Conservation (phyloP, 371 early-diverging fungal genomes). For the Fennellomyces sp. region DNA sequence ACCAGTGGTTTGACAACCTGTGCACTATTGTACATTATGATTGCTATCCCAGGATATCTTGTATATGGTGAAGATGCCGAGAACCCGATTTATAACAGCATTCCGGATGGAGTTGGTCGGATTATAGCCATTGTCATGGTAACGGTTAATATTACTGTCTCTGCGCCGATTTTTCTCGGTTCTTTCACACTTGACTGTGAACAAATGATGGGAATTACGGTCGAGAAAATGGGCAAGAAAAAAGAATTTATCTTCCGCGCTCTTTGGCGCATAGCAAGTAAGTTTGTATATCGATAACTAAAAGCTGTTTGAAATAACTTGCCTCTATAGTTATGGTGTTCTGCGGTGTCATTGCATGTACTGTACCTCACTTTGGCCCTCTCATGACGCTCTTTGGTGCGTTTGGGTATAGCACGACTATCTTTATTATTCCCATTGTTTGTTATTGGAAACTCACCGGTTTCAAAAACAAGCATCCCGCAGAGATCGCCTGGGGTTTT, state of each 20-base stretch:
- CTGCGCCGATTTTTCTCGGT: slow-evolving; percentile 80
- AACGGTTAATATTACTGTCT: slow-evolving; percentile 80
- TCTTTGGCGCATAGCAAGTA: slow-evolving; percentile 49
- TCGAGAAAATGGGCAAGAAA: slow-evolving; percentile 43
- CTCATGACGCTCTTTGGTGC: slow-evolving; percentile 86
- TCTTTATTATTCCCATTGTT: slow-evolving; percentile 83
- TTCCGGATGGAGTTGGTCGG: slow-evolving; percentile 66
- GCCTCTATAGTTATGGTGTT: slow-evolving; percentile 31
- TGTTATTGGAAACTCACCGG: slow-evolving; percentile 79
- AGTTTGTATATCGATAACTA: not conserved
- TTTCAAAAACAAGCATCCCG: slow-evolving; percentile 51
- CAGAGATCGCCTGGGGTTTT: slow-evolving; percentile 60
- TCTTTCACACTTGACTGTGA: slow-evolving; percentile 80
- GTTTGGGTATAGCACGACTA: slow-evolving; percentile 74
- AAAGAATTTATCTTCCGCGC: slow-evolving; percentile 61
- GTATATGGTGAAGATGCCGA: slow-evolving; percentile 74
- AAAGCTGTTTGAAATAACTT: too few species aligned
- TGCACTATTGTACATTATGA: slow-evolving; percentile 73
- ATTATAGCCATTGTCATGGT: slow-evolving; percentile 73
- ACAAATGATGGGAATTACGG: slow-evolving; percentile 56
- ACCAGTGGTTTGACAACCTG: slow-evolving; percentile 70
- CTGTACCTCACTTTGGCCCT: slow-evolving; percentile 80
- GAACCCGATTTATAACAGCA: slow-evolving; percentile 76
- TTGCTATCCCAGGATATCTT: slow-evolving; percentile 80
- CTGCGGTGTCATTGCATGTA: slow-evolving; percentile 64